A percentile compares a stretch with the other conserved stretches of the same genome.
These are phyloP conservation scores for Fusarium solani-melongenae DNA, from an alignment of 2,329 filamentous ascomycete genomes.

Conservation along the genomic window DNA sequence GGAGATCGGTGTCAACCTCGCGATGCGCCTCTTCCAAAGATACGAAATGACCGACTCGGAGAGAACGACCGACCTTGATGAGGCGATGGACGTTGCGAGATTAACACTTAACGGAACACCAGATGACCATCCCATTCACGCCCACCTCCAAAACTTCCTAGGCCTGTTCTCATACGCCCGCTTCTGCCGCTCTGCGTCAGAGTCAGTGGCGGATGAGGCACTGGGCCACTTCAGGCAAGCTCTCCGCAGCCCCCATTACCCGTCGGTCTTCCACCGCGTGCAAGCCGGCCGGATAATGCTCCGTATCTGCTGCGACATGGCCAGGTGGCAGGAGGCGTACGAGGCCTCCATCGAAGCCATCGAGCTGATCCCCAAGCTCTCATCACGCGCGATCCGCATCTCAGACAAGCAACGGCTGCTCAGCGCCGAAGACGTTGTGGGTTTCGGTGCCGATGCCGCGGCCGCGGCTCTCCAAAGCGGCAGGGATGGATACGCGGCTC, in stretches of 20 bases:
- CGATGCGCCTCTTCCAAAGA: background rate
- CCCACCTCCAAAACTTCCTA: background rate
- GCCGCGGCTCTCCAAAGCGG: background rate
- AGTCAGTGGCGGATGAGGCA: background rate
- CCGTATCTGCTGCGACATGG: background rate
- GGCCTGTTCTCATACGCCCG: background rate
- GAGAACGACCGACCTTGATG: background rate
- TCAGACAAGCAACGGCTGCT: background rate
- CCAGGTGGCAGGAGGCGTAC: background rate
- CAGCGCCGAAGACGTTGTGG: background rate
- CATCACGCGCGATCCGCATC: background rate
- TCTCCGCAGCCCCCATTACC: background rate
- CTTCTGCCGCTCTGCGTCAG: background rate
- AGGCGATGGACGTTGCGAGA: background rate
- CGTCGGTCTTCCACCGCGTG: background rate
- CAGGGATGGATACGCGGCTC: background rate
- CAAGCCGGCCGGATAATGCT: background rate
- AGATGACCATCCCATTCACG: background rate
- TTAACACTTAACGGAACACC: background rate
- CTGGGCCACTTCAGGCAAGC: background rate
- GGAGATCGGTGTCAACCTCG: background rate
- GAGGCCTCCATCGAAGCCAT: background rate
- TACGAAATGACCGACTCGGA: background rate
- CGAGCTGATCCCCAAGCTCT: background rate
- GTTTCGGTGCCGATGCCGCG: background rate